These are phyloP conservation scores for Asterophora parasitica DNA, from an alignment of 768 basidiomycete genomes.

Conservation along the genomic window DNA sequence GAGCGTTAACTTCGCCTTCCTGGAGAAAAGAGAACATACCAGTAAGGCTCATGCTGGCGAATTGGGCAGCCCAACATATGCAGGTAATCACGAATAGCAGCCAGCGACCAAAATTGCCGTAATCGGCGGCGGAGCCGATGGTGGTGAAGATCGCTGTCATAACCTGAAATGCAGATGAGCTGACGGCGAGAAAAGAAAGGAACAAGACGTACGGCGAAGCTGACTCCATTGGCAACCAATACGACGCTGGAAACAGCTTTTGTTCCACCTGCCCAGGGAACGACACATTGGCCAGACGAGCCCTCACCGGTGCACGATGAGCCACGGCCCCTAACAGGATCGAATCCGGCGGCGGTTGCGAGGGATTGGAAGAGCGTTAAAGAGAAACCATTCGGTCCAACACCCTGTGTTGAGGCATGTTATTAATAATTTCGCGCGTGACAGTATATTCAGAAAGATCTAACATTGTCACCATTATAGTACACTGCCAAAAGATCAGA, in stretches of 20 bases:
- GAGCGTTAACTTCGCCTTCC: background rate
- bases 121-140: constrained; percentile 70
- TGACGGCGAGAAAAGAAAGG: background rate
- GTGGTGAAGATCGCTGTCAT: constrained; percentile 84
- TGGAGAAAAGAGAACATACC: constrained; percentile 32
- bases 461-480: constrained; percentile 78
- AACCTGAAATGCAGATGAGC: constrained; percentile 31
- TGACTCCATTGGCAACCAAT: constrained; percentile 70
- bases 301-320: constrained; percentile 55
- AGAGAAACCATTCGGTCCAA: constrained; percentile 63
- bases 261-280: constrained; percentile 72
- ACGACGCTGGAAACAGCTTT: constrained; percentile 74
- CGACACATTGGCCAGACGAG: constrained; percentile 69
- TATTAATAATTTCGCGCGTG: background rate
- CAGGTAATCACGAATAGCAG: constrained; percentile 64
- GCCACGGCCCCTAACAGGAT: constrained; percentile 64
- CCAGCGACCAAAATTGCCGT: constrained; percentile 75
- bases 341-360: constrained; percentile 68
- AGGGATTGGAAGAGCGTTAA: constrained; percentile 73
- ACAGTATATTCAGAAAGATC: constrained; percentile 7
- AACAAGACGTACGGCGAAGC: constrained; percentile 53
- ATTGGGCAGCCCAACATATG: constrained; percentile 80
- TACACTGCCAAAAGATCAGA: constrained; percentile 46
- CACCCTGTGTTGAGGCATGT: constrained; percentile 40
- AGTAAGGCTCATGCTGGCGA: constrained; percentile 69